Evolutionary conservation across 108 stramenopile genomes (phyloP), one percentile per base, ranked within the genome.

Genomic region (Cyclotella kingstonii): DNA sequence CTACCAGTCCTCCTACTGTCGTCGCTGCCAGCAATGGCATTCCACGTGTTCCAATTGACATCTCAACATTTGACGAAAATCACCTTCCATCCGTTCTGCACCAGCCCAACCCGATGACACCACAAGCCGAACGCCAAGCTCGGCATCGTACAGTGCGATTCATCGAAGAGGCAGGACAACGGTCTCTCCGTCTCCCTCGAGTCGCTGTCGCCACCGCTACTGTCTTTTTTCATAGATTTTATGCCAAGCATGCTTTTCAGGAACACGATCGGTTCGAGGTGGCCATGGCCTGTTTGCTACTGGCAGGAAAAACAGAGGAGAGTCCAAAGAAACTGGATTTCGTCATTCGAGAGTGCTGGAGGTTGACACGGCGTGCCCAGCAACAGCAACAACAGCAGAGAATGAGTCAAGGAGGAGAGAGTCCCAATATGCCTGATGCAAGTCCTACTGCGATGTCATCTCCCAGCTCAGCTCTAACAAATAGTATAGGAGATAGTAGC

Each of bases 191-290:
- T 27, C 50, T 91, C 5, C 91, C 91, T 5, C 88, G 90, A 12
- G 81, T 86, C 12, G 86, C 90, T 27, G 59, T 84, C 21, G 68
- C 87, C 27, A 95, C 90, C 11, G 84, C 90, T 54, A 80, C 81
- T 60, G 89, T 95, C 19, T 95, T 90, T 76, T 95, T 91, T 58
- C 94, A 95, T 59, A 83, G 94, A 8, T 95, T 95, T 55, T 95
- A 86, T 53, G 85, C 89, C 35, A 86, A 84, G 54, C 94, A 95
- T 46, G 81, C 84, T 10, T 95, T 95, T 64, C 67, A 71, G 26
- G 73, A 87, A 35, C 94, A 95, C 56, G 87, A 91, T 70, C 84
- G 90, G 5, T 91, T 91, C 54, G 90, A 91, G 66, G 88, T 91
- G 9, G 86, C 90, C 31, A 82, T 90, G 42, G 94, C 94, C 1